Conservation (phyloP, 2,329 filamentous ascomycete species). For the Colletotrichum sp. region DNA sequence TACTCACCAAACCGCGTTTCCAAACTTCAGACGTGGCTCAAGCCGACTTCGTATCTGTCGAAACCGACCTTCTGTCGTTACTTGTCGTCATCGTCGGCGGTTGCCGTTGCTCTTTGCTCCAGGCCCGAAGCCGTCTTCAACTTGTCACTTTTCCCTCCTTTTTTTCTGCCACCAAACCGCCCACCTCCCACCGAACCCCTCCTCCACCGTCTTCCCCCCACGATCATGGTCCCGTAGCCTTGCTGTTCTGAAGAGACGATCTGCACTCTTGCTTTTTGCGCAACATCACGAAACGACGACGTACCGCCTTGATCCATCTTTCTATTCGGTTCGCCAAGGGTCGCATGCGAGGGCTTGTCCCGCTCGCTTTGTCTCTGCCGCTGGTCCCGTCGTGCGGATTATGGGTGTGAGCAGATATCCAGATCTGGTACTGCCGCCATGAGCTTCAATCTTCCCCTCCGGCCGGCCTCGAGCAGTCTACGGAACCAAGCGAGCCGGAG, state of each 20-base stretch:
- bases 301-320: background rate
- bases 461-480: constrained; percentile 48
- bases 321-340: background rate
- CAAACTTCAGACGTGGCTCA: constrained; percentile 11
- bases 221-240: constrained; percentile 20
- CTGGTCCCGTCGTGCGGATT: background rate
- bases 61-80: background rate
- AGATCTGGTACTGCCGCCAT: constrained; percentile 34
- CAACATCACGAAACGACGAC: background rate
- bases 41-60: background rate
- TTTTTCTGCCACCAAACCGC: constrained; percentile 8
- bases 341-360: constrained; percentile 10
- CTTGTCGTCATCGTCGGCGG: constrained; percentile 11
- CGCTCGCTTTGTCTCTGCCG: constrained; percentile 3
- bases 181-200: constrained; percentile 11
- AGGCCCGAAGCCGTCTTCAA: background rate
- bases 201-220: constrained; percentile 11
- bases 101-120: background rate
- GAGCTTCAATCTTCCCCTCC: constrained; percentile 58
- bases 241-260: constrained; percentile 15
- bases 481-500: constrained; percentile 61
- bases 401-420: constrained; percentile 16
- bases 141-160: constrained; percentile 15
- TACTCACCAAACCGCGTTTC: background rate
- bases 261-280: background rate